These are phyloP conservation scores for Phylloporus rhodoxanthus DNA, from an alignment of 768 basidiomycete genomes.

Conservation along the genomic window DNA sequence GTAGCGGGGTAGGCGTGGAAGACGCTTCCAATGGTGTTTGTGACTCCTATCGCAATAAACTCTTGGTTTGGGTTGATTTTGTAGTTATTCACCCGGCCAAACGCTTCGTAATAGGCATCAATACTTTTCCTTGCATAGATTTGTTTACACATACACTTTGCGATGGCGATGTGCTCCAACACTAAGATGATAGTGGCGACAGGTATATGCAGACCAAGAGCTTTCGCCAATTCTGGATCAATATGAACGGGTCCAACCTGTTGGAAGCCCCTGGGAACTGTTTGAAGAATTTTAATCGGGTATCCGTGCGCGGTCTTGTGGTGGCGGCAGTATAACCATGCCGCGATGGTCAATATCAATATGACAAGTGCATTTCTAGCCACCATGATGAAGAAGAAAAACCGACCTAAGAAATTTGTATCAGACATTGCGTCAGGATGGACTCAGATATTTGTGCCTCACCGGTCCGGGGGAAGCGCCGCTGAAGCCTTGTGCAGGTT, in stretches of 20 bases:
- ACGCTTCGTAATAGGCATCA: slow-evolving; percentile 47
- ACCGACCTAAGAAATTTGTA: slow-evolving; percentile 40
- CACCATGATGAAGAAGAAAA: slow-evolving; percentile 75
- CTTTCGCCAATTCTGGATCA: slow-evolving; percentile 47
- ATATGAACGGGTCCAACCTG: slow-evolving; percentile 45
- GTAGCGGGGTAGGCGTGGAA: slow-evolving; percentile 95
- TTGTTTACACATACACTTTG: slow-evolving; percentile 62
- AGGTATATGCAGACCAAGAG: slow-evolving; percentile 71
- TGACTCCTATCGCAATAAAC: slow-evolving; percentile 95
- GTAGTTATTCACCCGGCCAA: slow-evolving; percentile 92
- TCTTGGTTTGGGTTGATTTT: slow-evolving; percentile 93
- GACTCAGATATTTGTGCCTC: slow-evolving; percentile 14
- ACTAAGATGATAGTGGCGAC: slow-evolving; percentile 85
- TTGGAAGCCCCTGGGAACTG: slow-evolving; percentile 80
- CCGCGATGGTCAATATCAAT: slow-evolving; percentile 77
- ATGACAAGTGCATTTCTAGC: slow-evolving; percentile 84
- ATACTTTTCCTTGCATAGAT: background rate
- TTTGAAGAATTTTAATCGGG: slow-evolving; percentile 78
- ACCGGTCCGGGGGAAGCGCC: slow-evolving; percentile 61
- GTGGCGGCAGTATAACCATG: slow-evolving; percentile 78
- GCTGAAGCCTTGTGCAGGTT: slow-evolving; percentile 43
- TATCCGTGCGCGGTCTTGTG: slow-evolving; percentile 55
- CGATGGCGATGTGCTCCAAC: slow-evolving; percentile 94
- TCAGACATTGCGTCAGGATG: background rate
- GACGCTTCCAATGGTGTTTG: slow-evolving; percentile 83